Base-by-base conservation (phyloP, 306 rosid species). In the Arachis hypogaea region DNA sequence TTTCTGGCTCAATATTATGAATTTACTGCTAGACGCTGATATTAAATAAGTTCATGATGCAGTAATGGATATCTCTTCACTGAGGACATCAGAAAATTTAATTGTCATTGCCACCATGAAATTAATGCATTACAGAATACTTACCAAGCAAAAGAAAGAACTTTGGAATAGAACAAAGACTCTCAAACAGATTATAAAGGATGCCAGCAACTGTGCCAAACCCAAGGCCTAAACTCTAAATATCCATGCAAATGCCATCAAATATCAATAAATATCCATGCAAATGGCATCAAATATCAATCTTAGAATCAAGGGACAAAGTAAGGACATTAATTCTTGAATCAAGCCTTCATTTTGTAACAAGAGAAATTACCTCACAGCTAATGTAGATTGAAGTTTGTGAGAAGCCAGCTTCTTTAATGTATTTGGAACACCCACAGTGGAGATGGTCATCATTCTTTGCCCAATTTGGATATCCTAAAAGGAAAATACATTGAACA, bases 401-500 rank as follows among this genome's bases (percentile, higher is more conserved):
- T 89, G 93, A 73, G 98, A 80, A 74, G 98, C 98, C 79, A 94
- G 80, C 90, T 58, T 91, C 83, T 79, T 88, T 63, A 94, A 88
- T 46, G 98, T 91, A 83, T 94, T 94, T 58, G 98, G 98, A 83
- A 91, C 98, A 5, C 98, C 98, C 71, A 94, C 98, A 3, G 98
- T 94, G 68, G 97, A 91, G 62, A 94, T 89, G 73, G 98, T 94
- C 66, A 94, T 94, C 98, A 94, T 89, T 83, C 98, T 85, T 86
- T 94, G 97, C 73, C 98, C 98, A 82, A 94, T 94, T 92, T 85
- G 87, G 70, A 91, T 81, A 74, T 91, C 98, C 98, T 93, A 11
- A 54, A 69, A 76, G 70, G 74, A 47, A 58, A 41, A 73, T 66
- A 66, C 59, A 68, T 63, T 54, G 51, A 65, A 9, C 68, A 75